Evolutionary conservation across 2,329 filamentous ascomycete genomes (phyloP).

Genomic region (Sporothrix protearum): DNA sequence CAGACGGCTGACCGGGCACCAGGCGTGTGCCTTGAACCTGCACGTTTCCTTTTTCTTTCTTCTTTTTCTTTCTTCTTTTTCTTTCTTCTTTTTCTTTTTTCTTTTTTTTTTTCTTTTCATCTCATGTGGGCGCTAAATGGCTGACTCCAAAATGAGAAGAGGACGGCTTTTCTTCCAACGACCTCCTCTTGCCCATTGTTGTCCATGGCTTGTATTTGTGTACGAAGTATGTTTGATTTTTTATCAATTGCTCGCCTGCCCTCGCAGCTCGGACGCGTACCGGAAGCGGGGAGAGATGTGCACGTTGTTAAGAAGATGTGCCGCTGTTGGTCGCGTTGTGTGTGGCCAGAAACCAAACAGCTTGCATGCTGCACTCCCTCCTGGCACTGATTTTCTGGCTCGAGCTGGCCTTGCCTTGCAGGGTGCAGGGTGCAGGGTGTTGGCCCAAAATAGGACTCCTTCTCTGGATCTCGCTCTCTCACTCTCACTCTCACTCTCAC

Average conservation of each 20-base stretch:
- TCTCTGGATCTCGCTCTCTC: background rate
- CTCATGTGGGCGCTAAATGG: background rate
- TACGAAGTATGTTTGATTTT: background rate
- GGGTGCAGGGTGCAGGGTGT: background rate
- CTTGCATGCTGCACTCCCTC: conserved; percentile 3
- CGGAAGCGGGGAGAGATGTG: conserved; percentile 4
- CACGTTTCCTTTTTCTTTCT: no score
- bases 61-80: background rate
- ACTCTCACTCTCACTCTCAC: background rate
- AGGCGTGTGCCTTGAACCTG: no score
- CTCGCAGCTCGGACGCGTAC: background rate
- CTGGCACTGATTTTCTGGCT: background rate
- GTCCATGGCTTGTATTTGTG: background rate
- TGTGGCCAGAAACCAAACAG: no score
- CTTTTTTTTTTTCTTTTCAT: background rate
- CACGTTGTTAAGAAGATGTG: background rate
- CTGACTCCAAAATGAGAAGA: background rate
- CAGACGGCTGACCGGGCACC: background rate
- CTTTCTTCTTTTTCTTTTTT: background rate
- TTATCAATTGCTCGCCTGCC: background rate
- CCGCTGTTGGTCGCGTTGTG: no score
- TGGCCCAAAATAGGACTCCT: conserved; percentile 6
- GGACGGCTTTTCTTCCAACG: background rate
- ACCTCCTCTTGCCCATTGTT: background rate
- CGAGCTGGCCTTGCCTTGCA: background rate